These are phyloP conservation scores for Choanephora cucurbitarum DNA, from an alignment of 371 early-diverging fungal genomes.

Conservation along the genomic window DNA sequence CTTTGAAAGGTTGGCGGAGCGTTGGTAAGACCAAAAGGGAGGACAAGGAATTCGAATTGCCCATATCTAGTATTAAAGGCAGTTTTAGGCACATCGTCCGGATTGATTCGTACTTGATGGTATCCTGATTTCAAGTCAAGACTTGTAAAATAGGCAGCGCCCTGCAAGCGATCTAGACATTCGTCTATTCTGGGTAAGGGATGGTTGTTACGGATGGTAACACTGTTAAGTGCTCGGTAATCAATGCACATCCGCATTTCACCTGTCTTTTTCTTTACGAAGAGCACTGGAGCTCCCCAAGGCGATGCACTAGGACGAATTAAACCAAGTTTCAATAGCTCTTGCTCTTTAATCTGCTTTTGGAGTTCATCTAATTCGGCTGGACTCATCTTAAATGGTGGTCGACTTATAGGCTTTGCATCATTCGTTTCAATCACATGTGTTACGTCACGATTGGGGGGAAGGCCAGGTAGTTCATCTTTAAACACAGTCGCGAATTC, in stretches of 20 bases:
- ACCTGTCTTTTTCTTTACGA: slow-evolving; percentile 45
- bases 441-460: too few relatives aligned
- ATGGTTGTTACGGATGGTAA: slow-evolving; percentile 41
- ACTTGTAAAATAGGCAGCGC: slow-evolving; percentile 44
- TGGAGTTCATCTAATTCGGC: slow-evolving; percentile 10
- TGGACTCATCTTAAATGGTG: slow-evolving; percentile 30
- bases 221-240: slow-evolving; percentile 42
- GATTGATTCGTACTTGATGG: slow-evolving; percentile 33
- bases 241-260: slow-evolving; percentile 42
- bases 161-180: slow-evolving; percentile 35
- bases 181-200: slow-evolving; percentile 53
- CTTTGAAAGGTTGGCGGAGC: too few relatives aligned
- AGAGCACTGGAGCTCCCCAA: too few relatives aligned
- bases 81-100: slow-evolving; percentile 30
- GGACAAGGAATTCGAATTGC: slow-evolving; percentile 41
- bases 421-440: too few relatives aligned
- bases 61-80: slow-evolving; percentile 41
- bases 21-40: slow-evolving; percentile 56
- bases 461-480: too few relatives aligned
- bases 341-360: slow-evolving; percentile 12
- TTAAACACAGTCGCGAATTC: too few relatives aligned
- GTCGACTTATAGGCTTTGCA: too few relatives aligned
- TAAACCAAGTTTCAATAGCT: slow-evolving; percentile 12
- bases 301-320: slow-evolving; percentile 25
- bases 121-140: slow-evolving; percentile 50